Evolutionary conservation across 1,284 basidiomycete genomes (phyloP).

Genomic region (Gastroboletus turbinatus): DNA sequence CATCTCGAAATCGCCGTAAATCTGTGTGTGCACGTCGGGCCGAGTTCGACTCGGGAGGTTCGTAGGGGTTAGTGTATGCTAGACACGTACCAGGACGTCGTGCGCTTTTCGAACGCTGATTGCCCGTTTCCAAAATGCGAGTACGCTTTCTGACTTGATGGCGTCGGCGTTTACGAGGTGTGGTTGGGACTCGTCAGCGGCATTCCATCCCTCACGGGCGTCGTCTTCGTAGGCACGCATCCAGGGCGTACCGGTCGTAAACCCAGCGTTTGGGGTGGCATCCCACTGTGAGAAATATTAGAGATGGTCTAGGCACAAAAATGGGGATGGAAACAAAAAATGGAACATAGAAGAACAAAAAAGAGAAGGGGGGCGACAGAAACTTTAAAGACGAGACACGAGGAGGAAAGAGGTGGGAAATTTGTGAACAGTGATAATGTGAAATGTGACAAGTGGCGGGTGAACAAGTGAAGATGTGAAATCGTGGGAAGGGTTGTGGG

Average conservation of each 20-base stretch:
- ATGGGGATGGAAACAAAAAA: background rate
- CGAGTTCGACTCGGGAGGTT: background rate
- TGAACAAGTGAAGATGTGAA: background rate
- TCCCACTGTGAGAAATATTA: constrained; percentile 55
- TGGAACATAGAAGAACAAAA: background rate
- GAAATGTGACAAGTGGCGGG: background rate
- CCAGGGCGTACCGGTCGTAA: constrained; percentile 67
- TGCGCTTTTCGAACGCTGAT: constrained; percentile 53
- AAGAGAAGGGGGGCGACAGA: background rate
- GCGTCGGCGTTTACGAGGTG: constrained; percentile 36
- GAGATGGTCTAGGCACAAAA: background rate
- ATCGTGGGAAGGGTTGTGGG: background rate
- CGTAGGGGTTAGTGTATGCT: background rate
- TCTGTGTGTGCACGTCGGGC: constrained; percentile 20
- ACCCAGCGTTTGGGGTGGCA: constrained; percentile 55
- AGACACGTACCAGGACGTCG: constrained; percentile 48
- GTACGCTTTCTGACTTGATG: constrained; percentile 49
- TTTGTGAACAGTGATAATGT: background rate
- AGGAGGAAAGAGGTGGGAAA: background rate
- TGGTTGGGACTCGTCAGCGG: constrained; percentile 28
- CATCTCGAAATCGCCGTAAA: constrained; percentile 58
- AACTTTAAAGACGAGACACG: background rate
- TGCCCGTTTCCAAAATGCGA: constrained; percentile 58
- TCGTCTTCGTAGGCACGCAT: constrained; percentile 78
- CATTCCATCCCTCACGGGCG: constrained; percentile 53